Percentiles rank a stretch among this genome's conserved stretches.
Evolutionary conservation across 2,329 filamentous ascomycete species (phyloP).

Genomic region (Colletotrichum sp.): DNA sequence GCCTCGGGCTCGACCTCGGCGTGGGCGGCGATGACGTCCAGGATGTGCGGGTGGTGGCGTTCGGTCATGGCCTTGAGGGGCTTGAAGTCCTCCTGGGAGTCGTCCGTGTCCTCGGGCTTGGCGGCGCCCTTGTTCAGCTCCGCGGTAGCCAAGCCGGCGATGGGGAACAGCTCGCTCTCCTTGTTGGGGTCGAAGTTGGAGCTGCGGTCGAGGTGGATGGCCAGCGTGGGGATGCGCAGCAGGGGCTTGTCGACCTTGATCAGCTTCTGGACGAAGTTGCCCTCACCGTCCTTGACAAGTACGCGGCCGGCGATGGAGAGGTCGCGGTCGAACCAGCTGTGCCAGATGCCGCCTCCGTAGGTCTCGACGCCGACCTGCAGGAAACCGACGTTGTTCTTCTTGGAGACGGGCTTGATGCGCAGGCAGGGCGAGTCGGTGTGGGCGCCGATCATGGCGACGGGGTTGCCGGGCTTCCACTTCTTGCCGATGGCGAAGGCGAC

Average conservation of each 20-base stretch:
- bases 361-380: constrained; percentile 95
- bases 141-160: constrained; percentile 83
- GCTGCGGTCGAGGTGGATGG: constrained; percentile 90
- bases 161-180: constrained; percentile 94
- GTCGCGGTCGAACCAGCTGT: constrained; percentile 98
- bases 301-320: constrained; percentile 88
- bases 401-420: constrained; percentile 92
- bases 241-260: constrained; percentile 92
- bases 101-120: constrained; percentile 39
- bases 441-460: constrained; percentile 90
- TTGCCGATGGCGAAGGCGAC: constrained; percentile 90
- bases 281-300: constrained; percentile 76
- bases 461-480: constrained; percentile 90
- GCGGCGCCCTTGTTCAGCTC: constrained; percentile 77
- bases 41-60: constrained; percentile 86
- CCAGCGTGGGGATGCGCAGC: constrained; percentile 88
- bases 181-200: constrained; percentile 94
- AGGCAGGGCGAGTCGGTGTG: constrained; percentile 96
- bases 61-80: constrained; percentile 80
- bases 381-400: constrained; percentile 85
- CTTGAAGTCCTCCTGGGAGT: constrained; percentile 63
- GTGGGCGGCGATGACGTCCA: constrained; percentile 84
- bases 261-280: constrained; percentile 80
- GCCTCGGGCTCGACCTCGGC: constrained; percentile 73
- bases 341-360: constrained; percentile 96